These are phyloP conservation scores for Sicyos edulis DNA, from an alignment of 306 rosid species.

Conservation along the genomic window DNA sequence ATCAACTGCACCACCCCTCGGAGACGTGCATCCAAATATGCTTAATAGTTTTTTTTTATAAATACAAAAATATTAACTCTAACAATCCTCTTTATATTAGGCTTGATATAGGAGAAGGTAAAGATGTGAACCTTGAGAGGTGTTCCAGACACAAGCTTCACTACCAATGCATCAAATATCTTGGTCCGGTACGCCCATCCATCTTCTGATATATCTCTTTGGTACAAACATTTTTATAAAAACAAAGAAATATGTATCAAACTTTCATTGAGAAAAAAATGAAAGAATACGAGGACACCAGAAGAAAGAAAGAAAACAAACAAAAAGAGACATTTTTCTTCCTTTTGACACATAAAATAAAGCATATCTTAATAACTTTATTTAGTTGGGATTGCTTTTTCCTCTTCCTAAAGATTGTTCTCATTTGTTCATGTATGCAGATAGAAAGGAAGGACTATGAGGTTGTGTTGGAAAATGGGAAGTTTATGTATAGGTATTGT, in stretches of 20 bases:
- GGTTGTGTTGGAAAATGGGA: conserved; percentile 46
- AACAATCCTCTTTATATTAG: conserved; percentile 27
- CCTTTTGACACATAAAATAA: background rate
- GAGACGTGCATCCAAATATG: background rate
- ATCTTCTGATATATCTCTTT: conserved; percentile 18
- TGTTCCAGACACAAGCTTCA: conserved; percentile 63
- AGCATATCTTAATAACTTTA: background rate
- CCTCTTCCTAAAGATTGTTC: background rate
- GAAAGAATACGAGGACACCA: background rate
- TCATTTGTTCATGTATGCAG: conserved; percentile 32
- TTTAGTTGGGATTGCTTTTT: background rate
- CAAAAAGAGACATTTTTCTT: too few relatives aligned
- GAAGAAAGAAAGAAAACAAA: background rate
- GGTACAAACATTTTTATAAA: too few relatives aligned
- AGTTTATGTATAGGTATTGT: conserved; percentile 40
- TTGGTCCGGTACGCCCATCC: conserved; percentile 64
- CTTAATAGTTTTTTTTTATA: background rate
- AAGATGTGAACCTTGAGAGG: conserved; percentile 46
- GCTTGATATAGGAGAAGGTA: conserved; percentile 89
- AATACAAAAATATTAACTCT: background rate
- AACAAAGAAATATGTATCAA: too few relatives aligned
- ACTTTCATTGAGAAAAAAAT: background rate
- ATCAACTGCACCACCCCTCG: too few relatives aligned
- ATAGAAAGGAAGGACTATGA: conserved; percentile 57
- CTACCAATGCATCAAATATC: conserved; percentile 78